Conservation (phyloP, 176 grass and related monocot genomes). For the Sorghum bicolor region Sorghum_bicolor_NCBIv3 NC_012878.2:57509501-57510000, state of each 20-base stretch:
- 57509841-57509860: slow-evolving; percentile 22
- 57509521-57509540: neutral
- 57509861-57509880: slow-evolving; percentile 1
- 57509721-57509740: slow-evolving; percentile 6
- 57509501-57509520: slow-evolving; percentile 2
- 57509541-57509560: neutral
- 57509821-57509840: neutral
- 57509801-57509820: slow-evolving; percentile 7
- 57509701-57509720: slow-evolving; percentile 10
- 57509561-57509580: neutral
- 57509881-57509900: slow-evolving; percentile 9
- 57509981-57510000: slow-evolving; percentile 16
- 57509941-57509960: slow-evolving; percentile 25
- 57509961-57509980: slow-evolving; percentile 30
- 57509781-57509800: neutral
- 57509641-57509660: neutral
- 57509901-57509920: neutral
- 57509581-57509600: neutral
- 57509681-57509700: slow-evolving; percentile 1
- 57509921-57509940: neutral
- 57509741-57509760: neutral
- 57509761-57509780: neutral
- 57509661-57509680: slow-evolving; percentile 12
- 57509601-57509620: neutral
- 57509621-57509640: neutral